These are phyloP conservation scores for Buddleja alternifolia DNA, from an alignment of 257 asterid species.

Conservation along the genomic window DNA sequence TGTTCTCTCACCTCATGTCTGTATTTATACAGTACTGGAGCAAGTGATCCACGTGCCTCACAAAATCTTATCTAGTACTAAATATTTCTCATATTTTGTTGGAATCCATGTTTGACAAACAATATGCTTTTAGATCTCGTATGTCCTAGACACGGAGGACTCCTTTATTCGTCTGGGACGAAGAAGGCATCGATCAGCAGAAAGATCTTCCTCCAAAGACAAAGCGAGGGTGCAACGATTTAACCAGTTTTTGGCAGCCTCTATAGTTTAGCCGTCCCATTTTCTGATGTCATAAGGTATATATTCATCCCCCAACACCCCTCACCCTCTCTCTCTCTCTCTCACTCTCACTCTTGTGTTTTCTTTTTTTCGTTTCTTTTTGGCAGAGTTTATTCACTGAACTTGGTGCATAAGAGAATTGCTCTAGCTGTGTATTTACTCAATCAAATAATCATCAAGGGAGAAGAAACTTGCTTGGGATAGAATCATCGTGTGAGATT, in stretches of 20 bases:
- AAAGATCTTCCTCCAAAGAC: constrained; percentile 33
- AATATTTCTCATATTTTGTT: not conserved
- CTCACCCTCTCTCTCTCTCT: not conserved
- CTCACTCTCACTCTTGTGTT: not conserved
- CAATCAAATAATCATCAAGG: constrained; percentile 35
- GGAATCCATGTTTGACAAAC: constrained; percentile 2
- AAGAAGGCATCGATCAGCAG: constrained; percentile 42
- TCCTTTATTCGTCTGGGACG: constrained; percentile 72
- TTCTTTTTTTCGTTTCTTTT: not conserved
- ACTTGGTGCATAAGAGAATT: not conserved
- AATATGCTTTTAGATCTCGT: constrained; percentile 67
- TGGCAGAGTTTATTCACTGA: constrained; percentile 26
- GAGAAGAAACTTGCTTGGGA: constrained; percentile 33
- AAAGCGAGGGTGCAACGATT: constrained; percentile 59
- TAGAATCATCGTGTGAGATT: constrained; percentile 31
- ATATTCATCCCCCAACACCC: not conserved
- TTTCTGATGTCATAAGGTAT: constrained; percentile 31
- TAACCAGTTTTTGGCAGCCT: constrained; percentile 51
- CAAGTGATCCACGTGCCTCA: not conserved
- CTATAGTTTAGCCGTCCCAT: constrained; percentile 14
- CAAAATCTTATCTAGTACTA: not conserved
- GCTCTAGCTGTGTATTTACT: constrained; percentile 38
- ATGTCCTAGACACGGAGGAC: constrained; percentile 94
- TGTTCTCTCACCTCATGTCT: not conserved
- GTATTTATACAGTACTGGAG: no score